Base-by-base conservation (phyloP, 2,329 filamentous ascomycete genomes). In the Alternaria sp. region DNA sequence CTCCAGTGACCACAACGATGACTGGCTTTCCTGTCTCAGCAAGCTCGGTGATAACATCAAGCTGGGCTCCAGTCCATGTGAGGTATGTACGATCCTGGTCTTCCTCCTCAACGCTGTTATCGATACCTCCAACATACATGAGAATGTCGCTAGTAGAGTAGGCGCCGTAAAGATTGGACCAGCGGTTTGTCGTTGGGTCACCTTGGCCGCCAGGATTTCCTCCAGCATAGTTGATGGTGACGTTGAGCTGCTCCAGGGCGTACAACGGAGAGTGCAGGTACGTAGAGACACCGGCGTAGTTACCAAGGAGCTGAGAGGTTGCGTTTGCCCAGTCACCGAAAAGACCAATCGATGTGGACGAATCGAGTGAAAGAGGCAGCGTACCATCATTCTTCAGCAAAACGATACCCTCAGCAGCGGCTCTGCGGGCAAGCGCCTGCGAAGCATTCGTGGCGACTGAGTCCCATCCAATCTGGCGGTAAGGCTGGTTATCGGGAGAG, bases 271-370 rank as follows among this genome's bases (percentile, higher is more conserved):
- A 83, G 64, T 81, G 82, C 3, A 85, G 76, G 72, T 86, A 89
- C 0, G 85, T 85, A 0, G 88, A 81, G 2, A 81, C 74, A 34
- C 88, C 87, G 52, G 73, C 80, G 73, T 90, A 89, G 64, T 87
- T 87, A 30, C 87, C 88, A 49, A 86, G 84, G 79, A 90, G 81
- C 63, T 87, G 81, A 3, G 76, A 78, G 3, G 64, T 68, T 3
- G 85, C 84, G 57, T 87, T 86, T 1, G 85, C 86, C 82, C 86
- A 89, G 41, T 82, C 81, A 0, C 87, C 87, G 47, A 89, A 79
- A n/a, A 89, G 75, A 1, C 86, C 87, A 4, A 89, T 75, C 2
- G 75, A 80, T n/a, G 71, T 76, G 24, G 78, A 79, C 2, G 71
- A 76, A 18, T 67, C 71, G 1, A 79, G 65, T 7, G 68, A 54